Conservation (phyloP, 2,329 filamentous ascomycete species). For the Curvularia eragrostidis region DNA sequence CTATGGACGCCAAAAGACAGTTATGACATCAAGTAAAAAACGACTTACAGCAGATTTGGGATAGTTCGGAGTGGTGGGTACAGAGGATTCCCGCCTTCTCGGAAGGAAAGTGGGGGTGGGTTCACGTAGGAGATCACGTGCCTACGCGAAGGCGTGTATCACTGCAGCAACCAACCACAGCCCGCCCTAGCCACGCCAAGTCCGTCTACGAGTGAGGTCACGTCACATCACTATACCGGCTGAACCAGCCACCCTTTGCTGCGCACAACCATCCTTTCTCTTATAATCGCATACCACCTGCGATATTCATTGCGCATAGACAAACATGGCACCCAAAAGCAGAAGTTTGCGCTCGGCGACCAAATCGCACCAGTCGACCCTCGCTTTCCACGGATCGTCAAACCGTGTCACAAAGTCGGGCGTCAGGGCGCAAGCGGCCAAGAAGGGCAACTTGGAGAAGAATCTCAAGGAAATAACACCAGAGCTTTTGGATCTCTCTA, state of each 20-base stretch:
- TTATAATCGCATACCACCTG: not conserved
- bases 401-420: conserved; percentile 65
- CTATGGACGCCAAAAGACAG: not conserved
- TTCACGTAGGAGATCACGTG: conserved; percentile 33
- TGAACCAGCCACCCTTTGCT: conserved; percentile 20
- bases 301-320: conserved; percentile 8
- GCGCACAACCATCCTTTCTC: conserved; percentile 14
- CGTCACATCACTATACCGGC: conserved; percentile 32
- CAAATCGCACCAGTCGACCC: conserved; percentile 65
- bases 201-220: conserved; percentile 37
- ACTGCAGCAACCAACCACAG: conserved; percentile 31
- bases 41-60: conserved; percentile 3
- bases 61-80: conserved; percentile 1
- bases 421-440: conserved; percentile 45
- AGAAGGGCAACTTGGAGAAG: conserved; percentile 51
- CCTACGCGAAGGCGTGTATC: conserved; percentile 34
- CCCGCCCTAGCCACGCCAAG: conserved; percentile 27
- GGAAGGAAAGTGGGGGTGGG: conserved; percentile 8
- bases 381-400: conserved; percentile 65
- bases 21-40: not conserved
- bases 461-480: conserved; percentile 37
- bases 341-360: conserved; percentile 51
- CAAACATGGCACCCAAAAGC: conserved; percentile 56
- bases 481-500: conserved; percentile 30
- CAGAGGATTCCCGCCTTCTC: conserved; percentile 4